phyloP scores from a whole-genome alignment of 108 stramenopile genomes.

The Schizochytrium sp. region DNA sequence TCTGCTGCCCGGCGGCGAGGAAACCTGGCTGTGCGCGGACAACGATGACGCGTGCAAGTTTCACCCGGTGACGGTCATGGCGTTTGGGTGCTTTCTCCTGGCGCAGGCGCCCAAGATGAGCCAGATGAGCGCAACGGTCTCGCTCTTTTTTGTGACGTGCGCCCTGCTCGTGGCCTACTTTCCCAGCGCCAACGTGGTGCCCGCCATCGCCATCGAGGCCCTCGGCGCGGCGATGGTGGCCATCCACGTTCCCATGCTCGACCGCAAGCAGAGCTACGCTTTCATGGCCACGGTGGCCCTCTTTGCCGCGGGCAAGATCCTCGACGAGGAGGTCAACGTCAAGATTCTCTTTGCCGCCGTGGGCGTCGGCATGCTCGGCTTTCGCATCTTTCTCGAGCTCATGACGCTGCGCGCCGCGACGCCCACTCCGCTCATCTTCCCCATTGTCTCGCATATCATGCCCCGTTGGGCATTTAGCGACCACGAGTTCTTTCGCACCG shows the following conservation, averaged over 20 bases:
- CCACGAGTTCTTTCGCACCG: constrained; percentile 1
- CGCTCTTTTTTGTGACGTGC: background rate
- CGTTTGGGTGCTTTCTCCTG: background rate
- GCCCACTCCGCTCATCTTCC: background rate
- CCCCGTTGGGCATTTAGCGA: background rate
- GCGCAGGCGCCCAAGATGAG: background rate
- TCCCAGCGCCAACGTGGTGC: background rate
- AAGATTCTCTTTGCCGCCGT: background rate
- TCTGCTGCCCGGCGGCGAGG: background rate
- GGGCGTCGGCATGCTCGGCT: background rate
- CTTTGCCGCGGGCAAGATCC: background rate
- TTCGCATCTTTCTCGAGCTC: background rate
- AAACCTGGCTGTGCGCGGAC: constrained; percentile 4
- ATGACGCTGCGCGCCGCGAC: background rate
- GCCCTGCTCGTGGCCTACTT: background rate
- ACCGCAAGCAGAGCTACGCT: background rate
- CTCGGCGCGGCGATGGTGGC: background rate
- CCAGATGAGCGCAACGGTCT: background rate
- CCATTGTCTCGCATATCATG: background rate
- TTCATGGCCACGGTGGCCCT: background rate
- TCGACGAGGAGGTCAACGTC: background rate
- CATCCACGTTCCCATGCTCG: background rate
- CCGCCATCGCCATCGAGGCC: background rate
- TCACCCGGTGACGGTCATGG: background rate
- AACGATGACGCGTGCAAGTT: background rate